Evolutionary conservation across 2,329 filamentous ascomycete species (phyloP), one percentile per base, ranked within the genome.

Genomic region (Botrytis galanthina): DNA sequence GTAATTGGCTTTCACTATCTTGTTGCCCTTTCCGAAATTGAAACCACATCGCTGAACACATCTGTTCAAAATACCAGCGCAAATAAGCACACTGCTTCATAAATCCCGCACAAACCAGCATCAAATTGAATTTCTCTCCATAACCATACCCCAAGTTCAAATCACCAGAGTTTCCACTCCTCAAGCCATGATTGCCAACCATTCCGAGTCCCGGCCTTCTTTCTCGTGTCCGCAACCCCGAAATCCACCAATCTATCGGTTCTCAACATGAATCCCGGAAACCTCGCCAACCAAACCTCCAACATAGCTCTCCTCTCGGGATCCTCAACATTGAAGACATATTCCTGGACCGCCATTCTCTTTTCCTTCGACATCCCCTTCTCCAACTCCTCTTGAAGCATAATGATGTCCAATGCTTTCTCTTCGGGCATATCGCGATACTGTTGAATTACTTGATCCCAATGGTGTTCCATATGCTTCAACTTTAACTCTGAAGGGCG

Each of bases 361-460:
- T 69, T 57, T 42, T 69, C 66, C n/a, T 42, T 69, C 66, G 66
- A 32, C 37, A 69, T 57, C 6, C 66, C 66, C n/a, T 22, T 69
- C 37, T 69, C 48, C 10, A 59, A 32, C 37, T 69, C 66, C 29
- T 69, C 48, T 32, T 69, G 66, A 51, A 69, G 66, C 35, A 57
- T 69, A 10, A 57, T 57, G n/a, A 69, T 57, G 20, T 59, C 6
- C 66, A 57, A n/a, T 32, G 37, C 48, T 22, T 68, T 37, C 22
- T 18, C 44, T 14, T 42, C 35, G 10, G 35, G 35, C 48, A 68
- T 68, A 3, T 68, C 35, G n/a, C 8, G 48, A 10, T 57, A 69
- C 12, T 57, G 35, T 22, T 44, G 48, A 26, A 57, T 42, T 5
- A 69, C 48, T 69, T 69, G 37, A 20, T 57, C 22, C 66, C 66